Evolutionary conservation across 78 protist genomes (phyloP), one percentile per base, ranked within the genome.

Genomic region (Cavenderia fasciculata): DNA sequence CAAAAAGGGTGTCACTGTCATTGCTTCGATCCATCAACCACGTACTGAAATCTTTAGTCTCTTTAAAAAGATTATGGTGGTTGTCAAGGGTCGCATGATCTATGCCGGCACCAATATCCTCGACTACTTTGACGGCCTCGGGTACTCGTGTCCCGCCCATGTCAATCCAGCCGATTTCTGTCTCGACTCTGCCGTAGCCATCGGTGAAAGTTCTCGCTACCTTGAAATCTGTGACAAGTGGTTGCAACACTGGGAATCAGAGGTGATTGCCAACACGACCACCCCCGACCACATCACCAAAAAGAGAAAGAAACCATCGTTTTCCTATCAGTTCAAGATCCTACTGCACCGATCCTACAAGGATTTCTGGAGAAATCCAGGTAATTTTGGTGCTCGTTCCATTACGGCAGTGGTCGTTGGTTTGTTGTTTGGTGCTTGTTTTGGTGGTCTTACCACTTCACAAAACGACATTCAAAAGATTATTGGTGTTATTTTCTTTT

Each of bases 1-100:
- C 29, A 4, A 40, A 14, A 82, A 68, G 40, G 78, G 78, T 57
- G 69, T 54, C 2, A 78, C 88, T 18, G 76, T 78, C 1, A 56
- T 82, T 54, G 34, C 59, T 29, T 56, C 71, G 12, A 82, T 82
- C 8, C 90, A 82, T 82, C 90, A 82, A 47, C 90, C 90, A 38
- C 69, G 89, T 34, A 31, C 70, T 2, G 90, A 82, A 29, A 82
- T 82, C 33, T 82, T 34, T 11, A 10, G 36, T 34, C 65, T 82
- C 18, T 66, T 82, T 36, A 65, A 65, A 14, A 82, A 68, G 31
- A 57, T 68, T 31, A 61, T 82, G 78, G 79, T 82, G 2, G 40
- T 82, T 11, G 46, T 68, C 1, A 68, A 82, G 14, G 90, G 90
- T 33, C 56, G 65, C 21, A 41, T 82, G 70, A 56, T 82, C 23